These are phyloP conservation scores for Solanum etuberosum DNA, from an alignment of 257 asterid genomes.

Conservation along the genomic window DNA sequence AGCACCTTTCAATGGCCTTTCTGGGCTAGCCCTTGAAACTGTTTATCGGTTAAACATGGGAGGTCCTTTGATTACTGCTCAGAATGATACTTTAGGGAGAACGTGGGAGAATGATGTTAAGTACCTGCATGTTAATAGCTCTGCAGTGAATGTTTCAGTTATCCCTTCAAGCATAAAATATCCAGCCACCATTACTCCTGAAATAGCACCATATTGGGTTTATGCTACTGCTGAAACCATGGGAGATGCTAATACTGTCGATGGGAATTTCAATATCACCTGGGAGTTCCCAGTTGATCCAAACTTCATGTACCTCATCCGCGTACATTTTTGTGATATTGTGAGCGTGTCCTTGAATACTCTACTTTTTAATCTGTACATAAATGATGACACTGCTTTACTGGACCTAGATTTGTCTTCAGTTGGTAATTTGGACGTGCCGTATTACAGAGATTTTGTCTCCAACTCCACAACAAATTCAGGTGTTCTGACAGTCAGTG, in stretches of 20 bases:
- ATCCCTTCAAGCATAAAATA: constrained; percentile 41
- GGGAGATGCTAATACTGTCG: constrained; percentile 53
- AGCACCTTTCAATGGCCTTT: constrained; percentile 29
- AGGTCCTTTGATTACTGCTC: constrained; percentile 54
- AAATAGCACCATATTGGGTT: constrained; percentile 56
- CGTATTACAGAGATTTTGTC: constrained; percentile 45
- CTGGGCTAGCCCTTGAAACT: constrained; percentile 44
- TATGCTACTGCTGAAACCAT: constrained; percentile 69
- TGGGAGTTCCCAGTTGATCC: constrained; percentile 66
- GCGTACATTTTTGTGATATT: constrained; percentile 69
- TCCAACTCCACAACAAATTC: constrained; percentile 23
- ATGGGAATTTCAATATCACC: constrained; percentile 59
- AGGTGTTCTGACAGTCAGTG: constrained; percentile 40
- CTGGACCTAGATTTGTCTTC: constrained; percentile 41
- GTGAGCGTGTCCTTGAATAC: constrained; percentile 56
- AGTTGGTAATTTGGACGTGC: constrained; percentile 43
- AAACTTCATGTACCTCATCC: constrained; percentile 34
- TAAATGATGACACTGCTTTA: constrained; percentile 42
- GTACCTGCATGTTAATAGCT: constrained; percentile 62
- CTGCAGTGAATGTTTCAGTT: constrained; percentile 41
- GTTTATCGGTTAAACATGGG: constrained; percentile 68
- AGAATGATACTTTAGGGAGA: constrained; percentile 65
- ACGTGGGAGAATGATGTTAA: constrained; percentile 62
- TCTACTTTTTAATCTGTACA: constrained; percentile 42
- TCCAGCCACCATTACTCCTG: constrained; percentile 28